Conservation (phyloP, 1,284 basidiomycete species). For the Hymenochaete sp. region DNA sequence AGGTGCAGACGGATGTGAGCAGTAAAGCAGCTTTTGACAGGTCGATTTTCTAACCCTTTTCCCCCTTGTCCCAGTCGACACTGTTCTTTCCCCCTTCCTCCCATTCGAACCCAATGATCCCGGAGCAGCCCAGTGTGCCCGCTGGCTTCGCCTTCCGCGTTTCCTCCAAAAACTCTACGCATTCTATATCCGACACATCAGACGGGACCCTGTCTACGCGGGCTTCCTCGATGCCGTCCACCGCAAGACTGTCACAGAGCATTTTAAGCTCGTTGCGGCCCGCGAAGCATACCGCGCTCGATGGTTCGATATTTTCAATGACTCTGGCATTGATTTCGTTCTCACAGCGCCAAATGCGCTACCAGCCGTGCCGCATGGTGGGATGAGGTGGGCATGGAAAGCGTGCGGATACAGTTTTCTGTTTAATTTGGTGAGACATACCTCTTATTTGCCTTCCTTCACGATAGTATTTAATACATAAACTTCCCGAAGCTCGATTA, state of each 20-base stretch:
- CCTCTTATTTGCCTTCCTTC: background rate
- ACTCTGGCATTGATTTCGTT: constrained; percentile 47
- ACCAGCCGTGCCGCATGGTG: constrained; percentile 43
- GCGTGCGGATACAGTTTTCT: constrained; percentile 36
- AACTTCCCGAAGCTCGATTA: constrained; percentile 44
- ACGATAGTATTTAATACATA: constrained; percentile 24
- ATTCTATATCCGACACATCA: constrained; percentile 31
- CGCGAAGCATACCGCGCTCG: constrained; percentile 34
- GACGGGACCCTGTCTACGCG: constrained; percentile 33
- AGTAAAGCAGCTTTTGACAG: background rate
- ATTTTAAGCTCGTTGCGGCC: constrained; percentile 35
- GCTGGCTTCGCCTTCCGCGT: constrained; percentile 32
- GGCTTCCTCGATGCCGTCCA: constrained; percentile 33
- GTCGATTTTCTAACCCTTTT: background rate
- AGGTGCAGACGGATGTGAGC: constrained; percentile 31
- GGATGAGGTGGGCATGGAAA: constrained; percentile 35
- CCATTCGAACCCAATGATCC: constrained; percentile 37
- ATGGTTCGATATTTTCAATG: constrained; percentile 48
- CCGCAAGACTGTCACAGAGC: constrained; percentile 35
- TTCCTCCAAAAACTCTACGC: constrained; percentile 32
- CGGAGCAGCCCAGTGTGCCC: constrained; percentile 28
- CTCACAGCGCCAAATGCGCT: constrained; percentile 51
- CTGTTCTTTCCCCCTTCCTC: constrained; percentile 27
- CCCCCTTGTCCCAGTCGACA: constrained; percentile 28
- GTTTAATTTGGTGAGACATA: constrained; percentile 33